phyloP scores from a whole-genome alignment of 2,329 filamentous ascomycete genomes.

The Aureobasidium namibiae region DNA sequence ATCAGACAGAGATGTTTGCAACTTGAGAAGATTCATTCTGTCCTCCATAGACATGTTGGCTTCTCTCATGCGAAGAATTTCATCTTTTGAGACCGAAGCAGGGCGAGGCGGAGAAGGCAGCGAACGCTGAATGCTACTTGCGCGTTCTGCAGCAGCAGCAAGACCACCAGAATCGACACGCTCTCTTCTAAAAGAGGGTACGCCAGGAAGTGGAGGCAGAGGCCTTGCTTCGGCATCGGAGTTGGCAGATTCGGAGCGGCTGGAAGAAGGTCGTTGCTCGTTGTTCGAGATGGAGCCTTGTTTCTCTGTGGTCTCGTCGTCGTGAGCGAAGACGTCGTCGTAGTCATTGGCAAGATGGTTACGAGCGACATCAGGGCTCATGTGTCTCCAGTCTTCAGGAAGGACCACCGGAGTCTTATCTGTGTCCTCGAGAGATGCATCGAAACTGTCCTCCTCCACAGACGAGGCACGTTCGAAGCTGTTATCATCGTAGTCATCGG shows the following conservation, averaged over 20 bases:
- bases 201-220: slow-evolving; percentile 74
- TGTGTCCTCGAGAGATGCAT: slow-evolving; percentile 88
- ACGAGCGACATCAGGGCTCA: slow-evolving; percentile 58
- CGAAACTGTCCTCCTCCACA: slow-evolving; percentile 68
- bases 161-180: slow-evolving; percentile 53
- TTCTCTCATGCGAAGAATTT: slow-evolving; percentile 66
- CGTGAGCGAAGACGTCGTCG: slow-evolving; percentile 57
- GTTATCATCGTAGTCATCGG: slow-evolving; percentile 62
- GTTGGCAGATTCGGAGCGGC: slow-evolving; percentile 62
- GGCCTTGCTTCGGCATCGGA: slow-evolving; percentile 78
- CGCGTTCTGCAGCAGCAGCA: slow-evolving; percentile 63
- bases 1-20: slow-evolving; percentile 14
- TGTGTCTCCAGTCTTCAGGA: slow-evolving; percentile 87
- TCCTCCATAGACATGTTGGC: slow-evolving; percentile 76
- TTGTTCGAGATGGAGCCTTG: slow-evolving; percentile 44
- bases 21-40: slow-evolving; percentile 74
- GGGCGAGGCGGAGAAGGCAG: slow-evolving; percentile 65
- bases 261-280: slow-evolving; percentile 47
- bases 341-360: slow-evolving; percentile 45
- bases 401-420: slow-evolving; percentile 98
- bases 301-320: slow-evolving; percentile 31
- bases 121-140: slow-evolving; percentile 56
- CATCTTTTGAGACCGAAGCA: slow-evolving; percentile 61
- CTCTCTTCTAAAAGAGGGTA: slow-evolving; percentile 48
- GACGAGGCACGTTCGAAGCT: slow-evolving; percentile 53